A percentile compares a stretch with the other conserved stretches of the same genome.
Conservation (phyloP, 768 basidiomycete species). For the Trametes sanguinea region DNA sequence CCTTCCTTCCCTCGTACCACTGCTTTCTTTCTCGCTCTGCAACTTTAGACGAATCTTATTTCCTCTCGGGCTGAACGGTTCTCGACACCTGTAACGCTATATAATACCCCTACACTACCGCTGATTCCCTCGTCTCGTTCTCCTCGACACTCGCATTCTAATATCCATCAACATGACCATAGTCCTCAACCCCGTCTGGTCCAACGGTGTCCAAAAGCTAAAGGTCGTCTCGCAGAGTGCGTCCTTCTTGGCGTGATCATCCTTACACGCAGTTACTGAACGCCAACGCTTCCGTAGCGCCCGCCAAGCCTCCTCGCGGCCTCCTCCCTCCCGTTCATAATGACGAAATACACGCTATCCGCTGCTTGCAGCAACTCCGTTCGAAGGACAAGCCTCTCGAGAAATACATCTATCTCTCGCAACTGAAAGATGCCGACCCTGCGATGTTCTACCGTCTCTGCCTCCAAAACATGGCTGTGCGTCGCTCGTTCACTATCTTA, state of each 20-base stretch:
- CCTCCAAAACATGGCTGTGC: constrained; percentile 67
- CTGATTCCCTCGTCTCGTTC: constrained; percentile 7
- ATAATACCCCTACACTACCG: constrained; percentile 16
- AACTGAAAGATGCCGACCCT: constrained; percentile 71
- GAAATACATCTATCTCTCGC: constrained; percentile 83
- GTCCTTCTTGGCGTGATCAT: constrained; percentile 25
- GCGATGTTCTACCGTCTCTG: constrained; percentile 79
- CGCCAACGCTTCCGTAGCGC: constrained; percentile 22
- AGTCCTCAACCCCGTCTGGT: constrained; percentile 69
- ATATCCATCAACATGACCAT: constrained; percentile 33
- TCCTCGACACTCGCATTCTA: not conserved
- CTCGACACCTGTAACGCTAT: constrained; percentile 5
- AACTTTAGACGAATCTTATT: constrained; percentile 7
- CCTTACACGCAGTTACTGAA: constrained; percentile 16
- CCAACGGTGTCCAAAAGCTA: constrained; percentile 70
- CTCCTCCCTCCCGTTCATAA: constrained; percentile 62
- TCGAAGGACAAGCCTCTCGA: constrained; percentile 76
- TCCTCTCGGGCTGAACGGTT: not conserved
- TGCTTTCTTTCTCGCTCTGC: not conserved
- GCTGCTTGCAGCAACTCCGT: constrained; percentile 70
- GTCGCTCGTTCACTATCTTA: constrained; percentile 5
- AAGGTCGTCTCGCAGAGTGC: constrained; percentile 59
- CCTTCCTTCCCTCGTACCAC: constrained; percentile 6
- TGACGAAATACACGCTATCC: constrained; percentile 50
- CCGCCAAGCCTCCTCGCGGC: constrained; percentile 40